Percentiles rank a stretch among this genome's conserved stretches.
Conservation (phyloP, 352 stramenopile genomes). For the Globisporangium middletonii region DNA sequence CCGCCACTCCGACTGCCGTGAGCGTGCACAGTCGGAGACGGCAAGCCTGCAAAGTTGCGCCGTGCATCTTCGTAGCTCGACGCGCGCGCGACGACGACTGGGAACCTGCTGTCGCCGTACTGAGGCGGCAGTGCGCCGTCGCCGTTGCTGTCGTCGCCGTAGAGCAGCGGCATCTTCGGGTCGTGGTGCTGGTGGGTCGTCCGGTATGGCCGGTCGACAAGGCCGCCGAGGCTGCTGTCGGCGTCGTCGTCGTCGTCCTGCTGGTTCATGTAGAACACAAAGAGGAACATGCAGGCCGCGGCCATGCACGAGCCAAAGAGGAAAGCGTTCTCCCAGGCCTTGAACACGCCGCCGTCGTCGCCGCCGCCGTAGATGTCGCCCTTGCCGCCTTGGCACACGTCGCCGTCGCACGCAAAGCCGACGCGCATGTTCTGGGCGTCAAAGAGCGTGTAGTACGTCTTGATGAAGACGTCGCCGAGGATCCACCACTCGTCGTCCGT, state of each 20-base stretch:
- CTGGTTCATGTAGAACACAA: constrained; percentile 79
- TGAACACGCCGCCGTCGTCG: constrained; percentile 34
- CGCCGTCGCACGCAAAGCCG: constrained; percentile 81
- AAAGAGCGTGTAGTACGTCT: constrained; percentile 91
- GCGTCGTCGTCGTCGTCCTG: constrained; percentile 42
- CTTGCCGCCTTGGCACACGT: constrained; percentile 65
- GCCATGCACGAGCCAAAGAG: constrained; percentile 65
- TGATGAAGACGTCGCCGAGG: constrained; percentile 87
- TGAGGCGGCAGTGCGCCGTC: constrained; percentile 6
- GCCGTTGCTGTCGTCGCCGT: constrained; percentile 12
- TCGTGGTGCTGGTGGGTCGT: constrained; percentile 24
- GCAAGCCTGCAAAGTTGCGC: constrained; percentile 40
- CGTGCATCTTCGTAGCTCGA: constrained; percentile 58
- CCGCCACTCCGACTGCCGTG: background rate
- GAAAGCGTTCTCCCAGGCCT: constrained; percentile 58
- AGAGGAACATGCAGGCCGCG: constrained; percentile 70
- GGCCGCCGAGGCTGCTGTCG: constrained; percentile 17
- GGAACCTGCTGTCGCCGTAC: constrained; percentile 11
- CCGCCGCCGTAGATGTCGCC: constrained; percentile 56
- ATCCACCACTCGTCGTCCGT: constrained; percentile 84
- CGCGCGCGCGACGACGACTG: constrained; percentile 16
- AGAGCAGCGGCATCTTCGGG: constrained; percentile 60
- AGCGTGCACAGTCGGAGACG: constrained; percentile 18
- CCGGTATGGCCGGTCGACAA: constrained; percentile 22
- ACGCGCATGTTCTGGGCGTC: constrained; percentile 85